Conservation (phyloP, 2,329 filamentous ascomycete genomes). For the Aspergillus fumigatiaffinis region DNA sequence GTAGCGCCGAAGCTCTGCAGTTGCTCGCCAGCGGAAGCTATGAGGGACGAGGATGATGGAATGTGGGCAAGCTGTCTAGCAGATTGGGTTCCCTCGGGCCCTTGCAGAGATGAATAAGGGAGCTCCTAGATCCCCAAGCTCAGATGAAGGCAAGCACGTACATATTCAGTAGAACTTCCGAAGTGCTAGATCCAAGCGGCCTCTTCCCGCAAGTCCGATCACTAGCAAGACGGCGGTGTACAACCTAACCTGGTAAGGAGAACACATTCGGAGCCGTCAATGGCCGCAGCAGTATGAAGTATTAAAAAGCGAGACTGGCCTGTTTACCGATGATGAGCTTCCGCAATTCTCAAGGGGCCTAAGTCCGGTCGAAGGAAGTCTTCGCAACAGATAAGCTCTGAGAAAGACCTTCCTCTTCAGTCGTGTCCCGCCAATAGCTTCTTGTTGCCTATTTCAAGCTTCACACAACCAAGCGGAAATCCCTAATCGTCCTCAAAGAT, state of each 20-base stretch:
- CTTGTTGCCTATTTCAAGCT: not conserved
- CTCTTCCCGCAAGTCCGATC: conserved; percentile 13
- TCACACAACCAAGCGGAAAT: not conserved
- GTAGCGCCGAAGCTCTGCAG: not conserved
- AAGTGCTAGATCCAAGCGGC: conserved; percentile 14
- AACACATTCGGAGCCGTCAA: not conserved
- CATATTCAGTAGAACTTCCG: conserved; percentile 6
- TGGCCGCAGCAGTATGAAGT: not conserved
- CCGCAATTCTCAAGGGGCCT: not conserved
- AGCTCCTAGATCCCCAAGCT: conserved; percentile 7
- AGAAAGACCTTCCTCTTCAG: not conserved
- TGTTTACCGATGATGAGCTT: not conserved
- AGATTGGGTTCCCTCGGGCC: conserved; percentile 16
- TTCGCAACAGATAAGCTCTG: not conserved
- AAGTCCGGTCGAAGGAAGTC: not conserved
- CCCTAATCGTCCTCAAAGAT: not conserved
- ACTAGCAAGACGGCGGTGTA: conserved; percentile 18
- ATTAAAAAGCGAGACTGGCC: not conserved
- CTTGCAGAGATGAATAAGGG: conserved; percentile 16
- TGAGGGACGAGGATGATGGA: conserved; percentile 2
- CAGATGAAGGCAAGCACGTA: conserved; percentile 3
- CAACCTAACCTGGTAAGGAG: not conserved
- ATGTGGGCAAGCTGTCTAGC: conserved; percentile 13
- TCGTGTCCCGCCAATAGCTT: not conserved
- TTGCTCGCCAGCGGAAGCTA: not conserved